Evolutionary conservation across 345 rosid genomes (phyloP).

Genomic region (Mangifera indica): DNA sequence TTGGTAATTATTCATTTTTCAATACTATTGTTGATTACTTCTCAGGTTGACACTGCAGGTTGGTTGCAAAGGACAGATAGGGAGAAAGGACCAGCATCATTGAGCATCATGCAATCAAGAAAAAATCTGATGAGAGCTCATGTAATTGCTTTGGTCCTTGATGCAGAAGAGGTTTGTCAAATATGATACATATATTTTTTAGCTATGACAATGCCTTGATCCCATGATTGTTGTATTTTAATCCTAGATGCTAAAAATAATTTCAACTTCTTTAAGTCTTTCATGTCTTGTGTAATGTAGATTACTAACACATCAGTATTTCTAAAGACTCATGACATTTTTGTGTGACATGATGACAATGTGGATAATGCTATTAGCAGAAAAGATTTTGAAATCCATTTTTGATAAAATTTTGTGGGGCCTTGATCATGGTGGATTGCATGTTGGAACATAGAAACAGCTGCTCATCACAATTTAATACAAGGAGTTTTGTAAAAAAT

Average conservation of each 20-base stretch:
- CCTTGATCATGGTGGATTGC: neutral
- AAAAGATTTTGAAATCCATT: neutral
- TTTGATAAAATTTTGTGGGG: neutral
- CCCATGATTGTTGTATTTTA: neutral
- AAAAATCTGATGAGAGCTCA: slow-evolving; percentile 95
- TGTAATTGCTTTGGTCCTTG: slow-evolving; percentile 83
- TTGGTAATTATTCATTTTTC: neutral
- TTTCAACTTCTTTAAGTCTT: neutral
- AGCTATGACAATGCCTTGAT: neutral
- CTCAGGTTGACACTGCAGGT: slow-evolving; percentile 95
- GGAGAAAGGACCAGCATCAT: slow-evolving; percentile 89
- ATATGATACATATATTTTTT: slow-evolving; percentile 1
- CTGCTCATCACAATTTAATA: neutral
- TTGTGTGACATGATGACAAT: neutral
- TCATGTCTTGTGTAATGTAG: neutral
- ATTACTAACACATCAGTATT: too few species aligned
- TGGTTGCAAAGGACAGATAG: slow-evolving; percentile 87
- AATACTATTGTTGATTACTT: slow-evolving; percentile 12
- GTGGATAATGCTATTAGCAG: neutral
- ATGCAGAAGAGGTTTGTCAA: slow-evolving; percentile 84
- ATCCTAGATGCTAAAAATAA: neutral
- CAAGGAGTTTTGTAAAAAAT: neutral
- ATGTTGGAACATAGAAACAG: neutral
- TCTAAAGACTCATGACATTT: neutral
- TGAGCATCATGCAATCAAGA: slow-evolving; percentile 92